These are phyloP conservation scores for Penicillium canariense DNA, from an alignment of 495 filamentous ascomycete species.

Conservation along the genomic window DNA sequence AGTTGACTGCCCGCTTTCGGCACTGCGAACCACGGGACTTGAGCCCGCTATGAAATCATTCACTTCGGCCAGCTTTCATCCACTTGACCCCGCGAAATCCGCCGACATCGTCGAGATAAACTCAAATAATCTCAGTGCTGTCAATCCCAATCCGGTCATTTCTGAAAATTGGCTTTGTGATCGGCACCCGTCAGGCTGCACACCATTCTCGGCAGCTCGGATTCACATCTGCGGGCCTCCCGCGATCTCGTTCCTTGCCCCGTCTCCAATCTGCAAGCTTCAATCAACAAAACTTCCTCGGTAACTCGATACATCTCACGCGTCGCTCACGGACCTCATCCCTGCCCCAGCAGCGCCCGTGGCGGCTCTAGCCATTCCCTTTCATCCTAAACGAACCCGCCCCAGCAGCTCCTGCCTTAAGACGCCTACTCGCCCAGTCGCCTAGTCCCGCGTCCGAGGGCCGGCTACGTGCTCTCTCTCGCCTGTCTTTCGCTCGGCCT, in stretches of 20 bases:
- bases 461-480: not conserved
- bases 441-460: not conserved
- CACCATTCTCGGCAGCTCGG: conserved; percentile 3
- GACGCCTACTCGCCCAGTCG: not conserved
- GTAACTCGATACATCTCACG: not conserved
- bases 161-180: not conserved
- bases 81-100: not conserved
- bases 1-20: conserved; percentile 5
- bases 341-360: not conserved
- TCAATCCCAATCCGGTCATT: not conserved
- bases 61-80: conserved; percentile 4
- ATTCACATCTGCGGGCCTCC: not conserved
- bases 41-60: conserved; percentile 23
- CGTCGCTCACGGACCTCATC: conserved; percentile 8
- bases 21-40: conserved; percentile 12
- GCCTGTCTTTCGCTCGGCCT: not conserved
- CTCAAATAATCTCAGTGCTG: not conserved
- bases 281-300: not conserved
- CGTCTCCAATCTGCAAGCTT: not conserved
- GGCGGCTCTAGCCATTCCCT: conserved; percentile 3
- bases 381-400: not conserved
- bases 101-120: not conserved
- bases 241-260: not conserved
- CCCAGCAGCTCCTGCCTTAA: not conserved
- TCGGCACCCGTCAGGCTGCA: not conserved